phyloP scores from a whole-genome alignment of 1,284 basidiomycete genomes.

The Pascua sp. region DNA sequence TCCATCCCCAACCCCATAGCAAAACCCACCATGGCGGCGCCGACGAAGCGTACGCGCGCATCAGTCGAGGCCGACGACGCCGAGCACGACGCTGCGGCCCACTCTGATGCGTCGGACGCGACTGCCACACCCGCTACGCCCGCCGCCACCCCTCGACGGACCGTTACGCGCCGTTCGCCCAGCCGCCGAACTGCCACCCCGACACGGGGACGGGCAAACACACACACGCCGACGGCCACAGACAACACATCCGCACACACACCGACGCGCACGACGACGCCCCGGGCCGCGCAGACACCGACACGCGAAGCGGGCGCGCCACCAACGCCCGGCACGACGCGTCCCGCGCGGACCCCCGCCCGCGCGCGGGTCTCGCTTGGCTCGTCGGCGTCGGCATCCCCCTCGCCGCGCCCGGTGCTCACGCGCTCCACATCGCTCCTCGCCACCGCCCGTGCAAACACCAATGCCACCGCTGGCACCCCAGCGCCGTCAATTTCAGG shows the following conservation, averaged over 20 bases:
- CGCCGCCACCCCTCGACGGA: background rate
- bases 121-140: background rate
- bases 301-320: background rate
- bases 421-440: constrained; percentile 3
- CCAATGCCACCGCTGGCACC: background rate
- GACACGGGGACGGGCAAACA: too few species aligned
- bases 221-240: too few species aligned
- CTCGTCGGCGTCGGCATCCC: constrained; percentile 1
- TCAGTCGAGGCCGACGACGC: constrained; percentile 8
- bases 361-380: background rate
- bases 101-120: constrained; percentile 1
- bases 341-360: background rate
- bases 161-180: too few species aligned
- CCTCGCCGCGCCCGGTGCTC: background rate
- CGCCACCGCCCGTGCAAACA: background rate
- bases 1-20: background rate
- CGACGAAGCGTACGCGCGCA: constrained; percentile 22
- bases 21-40: constrained; percentile 12
- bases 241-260: background rate
- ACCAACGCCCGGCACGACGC: background rate
- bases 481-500: background rate
- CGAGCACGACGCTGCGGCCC: constrained; percentile 1
- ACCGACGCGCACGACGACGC: background rate
- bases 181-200: too few species aligned
- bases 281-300: background rate